phyloP scores from a whole-genome alignment of 2,329 filamentous ascomycete species.

The Diplodia mutila region DNA sequence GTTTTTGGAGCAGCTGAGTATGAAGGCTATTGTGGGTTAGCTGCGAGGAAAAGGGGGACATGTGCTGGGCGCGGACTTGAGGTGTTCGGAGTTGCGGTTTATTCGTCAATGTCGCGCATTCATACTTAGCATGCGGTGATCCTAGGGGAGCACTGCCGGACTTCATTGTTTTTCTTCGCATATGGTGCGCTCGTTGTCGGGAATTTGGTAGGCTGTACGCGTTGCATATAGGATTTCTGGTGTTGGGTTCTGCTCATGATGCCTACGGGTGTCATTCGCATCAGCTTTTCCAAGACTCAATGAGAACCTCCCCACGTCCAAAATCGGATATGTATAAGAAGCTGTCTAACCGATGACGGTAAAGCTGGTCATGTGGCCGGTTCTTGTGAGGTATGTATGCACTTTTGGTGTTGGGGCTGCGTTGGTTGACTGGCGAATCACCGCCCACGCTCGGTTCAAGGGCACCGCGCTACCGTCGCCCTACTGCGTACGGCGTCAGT shows the following conservation, averaged over 20 bases:
- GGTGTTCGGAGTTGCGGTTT: slow-evolving; percentile 6
- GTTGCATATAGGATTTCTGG: background rate
- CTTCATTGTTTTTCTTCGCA: background rate
- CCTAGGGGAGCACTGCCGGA: background rate
- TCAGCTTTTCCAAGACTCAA: no score
- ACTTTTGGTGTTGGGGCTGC: background rate
- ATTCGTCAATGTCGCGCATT: background rate
- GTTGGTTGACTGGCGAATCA: background rate
- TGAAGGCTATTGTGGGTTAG: slow-evolving; percentile 76
- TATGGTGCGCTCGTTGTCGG: background rate
- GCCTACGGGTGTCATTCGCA: background rate
- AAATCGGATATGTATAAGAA: no score
- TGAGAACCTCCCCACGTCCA: no score
- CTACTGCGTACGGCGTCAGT: background rate
- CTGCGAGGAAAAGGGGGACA: background rate
- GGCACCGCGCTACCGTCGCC: background rate
- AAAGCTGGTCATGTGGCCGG: background rate
- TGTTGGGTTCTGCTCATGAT: background rate
- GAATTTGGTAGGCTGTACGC: background rate
- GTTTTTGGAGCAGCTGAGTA: slow-evolving; percentile 88
- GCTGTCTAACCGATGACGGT: no score
- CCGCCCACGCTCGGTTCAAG: background rate
- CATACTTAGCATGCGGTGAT: background rate
- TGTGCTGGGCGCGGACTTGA: background rate
- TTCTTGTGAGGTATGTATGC: background rate